Conservation (phyloP, 1,284 basidiomycete species). For the Pseudomicrostroma phylloplanum region DNA sequence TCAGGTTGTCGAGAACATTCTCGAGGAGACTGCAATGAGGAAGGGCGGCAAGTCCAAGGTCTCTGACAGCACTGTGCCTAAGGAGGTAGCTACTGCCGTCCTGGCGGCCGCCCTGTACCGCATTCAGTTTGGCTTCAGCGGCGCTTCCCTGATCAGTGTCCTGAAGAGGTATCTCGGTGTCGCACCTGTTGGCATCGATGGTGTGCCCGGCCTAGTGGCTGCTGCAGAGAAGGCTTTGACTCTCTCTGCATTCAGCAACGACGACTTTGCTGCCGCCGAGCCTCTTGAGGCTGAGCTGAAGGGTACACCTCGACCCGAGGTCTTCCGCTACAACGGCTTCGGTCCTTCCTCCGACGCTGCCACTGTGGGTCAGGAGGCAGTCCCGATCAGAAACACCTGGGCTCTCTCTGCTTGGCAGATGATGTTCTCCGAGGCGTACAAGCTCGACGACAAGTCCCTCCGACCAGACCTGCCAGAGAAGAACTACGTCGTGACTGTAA, state of each 20-base stretch:
- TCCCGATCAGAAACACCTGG: conserved; percentile 37
- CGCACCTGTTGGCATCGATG: conserved; percentile 38
- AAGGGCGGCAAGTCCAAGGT: conserved; percentile 38
- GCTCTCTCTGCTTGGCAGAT: conserved; percentile 48
- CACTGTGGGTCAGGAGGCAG: conserved; percentile 25
- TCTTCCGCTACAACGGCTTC: conserved; percentile 44
- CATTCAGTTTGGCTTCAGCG: conserved; percentile 27
- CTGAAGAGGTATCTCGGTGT: conserved; percentile 31
- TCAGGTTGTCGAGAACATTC: conserved; percentile 35
- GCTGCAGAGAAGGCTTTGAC: conserved; percentile 29
- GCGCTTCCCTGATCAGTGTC: conserved; percentile 24
- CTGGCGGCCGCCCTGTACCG: conserved; percentile 35
- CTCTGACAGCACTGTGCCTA: conserved; percentile 27
- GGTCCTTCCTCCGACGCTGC: conserved; percentile 24
- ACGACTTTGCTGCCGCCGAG: conserved; percentile 34
- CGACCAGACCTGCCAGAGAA: conserved; percentile 82
- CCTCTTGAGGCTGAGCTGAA: conserved; percentile 33
- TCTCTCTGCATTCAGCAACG: conserved; percentile 27
- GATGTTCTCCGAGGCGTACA: conserved; percentile 50
- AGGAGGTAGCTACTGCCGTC: conserved; percentile 37
- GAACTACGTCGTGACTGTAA: conserved; percentile 86
- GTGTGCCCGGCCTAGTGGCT: conserved; percentile 35
- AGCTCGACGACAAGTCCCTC: conserved; percentile 25
- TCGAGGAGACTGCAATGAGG: conserved; percentile 29
- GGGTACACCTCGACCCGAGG: conserved; percentile 33